phyloP scores from a whole-genome alignment of 176 grass and related monocot species.

The Zea mays region DNA sequence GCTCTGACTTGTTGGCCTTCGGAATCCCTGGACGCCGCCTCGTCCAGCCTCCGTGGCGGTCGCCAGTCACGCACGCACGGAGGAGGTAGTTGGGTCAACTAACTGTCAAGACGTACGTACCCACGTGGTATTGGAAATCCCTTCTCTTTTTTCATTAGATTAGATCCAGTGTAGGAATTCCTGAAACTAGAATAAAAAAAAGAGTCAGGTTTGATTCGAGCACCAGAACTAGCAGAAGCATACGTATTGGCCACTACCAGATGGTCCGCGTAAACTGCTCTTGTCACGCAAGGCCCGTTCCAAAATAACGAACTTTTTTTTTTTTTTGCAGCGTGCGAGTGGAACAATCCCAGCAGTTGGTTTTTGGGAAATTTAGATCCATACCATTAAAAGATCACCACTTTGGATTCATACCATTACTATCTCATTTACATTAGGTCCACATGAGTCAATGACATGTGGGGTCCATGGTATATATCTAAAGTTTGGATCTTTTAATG shows the following conservation, averaged over 20 bases:
- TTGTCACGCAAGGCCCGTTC: neutral
- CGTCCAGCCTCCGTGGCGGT: too few species aligned
- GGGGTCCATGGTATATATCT: too few species aligned
- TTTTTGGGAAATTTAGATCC: too few species aligned
- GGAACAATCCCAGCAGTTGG: neutral
- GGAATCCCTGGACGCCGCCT: too few species aligned
- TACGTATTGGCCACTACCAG: neutral
- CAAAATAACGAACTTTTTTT: neutral
- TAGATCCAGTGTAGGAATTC: neutral
- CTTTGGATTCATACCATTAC: too few species aligned
- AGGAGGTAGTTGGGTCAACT: neutral
- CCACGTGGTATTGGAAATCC: conserved; percentile 3
- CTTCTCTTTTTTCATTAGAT: neutral
- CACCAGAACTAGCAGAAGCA: too few species aligned
- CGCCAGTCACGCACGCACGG: neutral
- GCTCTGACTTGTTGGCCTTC: too few species aligned
- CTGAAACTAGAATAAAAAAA: neutral
- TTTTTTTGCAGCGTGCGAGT: neutral
- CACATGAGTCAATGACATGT: too few species aligned
- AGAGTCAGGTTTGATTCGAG: conserved; percentile 12
- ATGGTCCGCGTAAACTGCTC: neutral
- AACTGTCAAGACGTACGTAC: neutral
- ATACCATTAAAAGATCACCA: too few species aligned
- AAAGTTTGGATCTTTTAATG: too few species aligned
- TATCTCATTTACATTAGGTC: too few species aligned